A percentile compares a stretch with the other conserved stretches of the same genome.
These are phyloP conservation scores for Hypholoma fasciculare DNA, from an alignment of 768 basidiomycete genomes.

Conservation along the genomic window DNA sequence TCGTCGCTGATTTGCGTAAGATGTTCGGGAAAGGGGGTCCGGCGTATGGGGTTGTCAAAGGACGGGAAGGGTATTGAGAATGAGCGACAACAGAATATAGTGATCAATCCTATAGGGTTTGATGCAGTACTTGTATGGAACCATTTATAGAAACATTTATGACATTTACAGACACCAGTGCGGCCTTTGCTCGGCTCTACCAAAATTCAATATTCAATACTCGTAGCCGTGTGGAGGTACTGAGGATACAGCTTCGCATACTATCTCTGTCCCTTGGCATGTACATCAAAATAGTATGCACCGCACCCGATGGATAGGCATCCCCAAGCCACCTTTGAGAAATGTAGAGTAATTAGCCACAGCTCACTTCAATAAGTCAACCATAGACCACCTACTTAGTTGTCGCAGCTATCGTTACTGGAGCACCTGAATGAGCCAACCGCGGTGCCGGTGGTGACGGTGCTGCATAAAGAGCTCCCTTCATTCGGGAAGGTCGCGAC, in stretches of 20 bases:
- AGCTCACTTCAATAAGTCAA: no score
- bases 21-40: slow-evolving; percentile 57
- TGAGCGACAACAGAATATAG: not conserved
- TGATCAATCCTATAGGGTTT: not conserved
- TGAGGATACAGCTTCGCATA: no score
- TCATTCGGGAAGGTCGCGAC: not conserved
- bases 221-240: no score
- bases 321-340: no score
- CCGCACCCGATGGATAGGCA: no score
- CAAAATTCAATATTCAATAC: no score
- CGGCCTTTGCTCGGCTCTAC: no score
- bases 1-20: slow-evolving; percentile 49
- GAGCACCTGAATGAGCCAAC: not conserved
- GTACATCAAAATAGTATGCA: no score
- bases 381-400: not conserved
- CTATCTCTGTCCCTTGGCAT: no score
- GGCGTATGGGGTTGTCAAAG: slow-evolving; percentile 44
- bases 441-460: not conserved
- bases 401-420: not conserved
- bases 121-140: not conserved
- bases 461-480: not conserved
- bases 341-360: no score
- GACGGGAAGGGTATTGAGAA: slow-evolving; percentile 37
- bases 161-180: no score
- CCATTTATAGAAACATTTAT: no score